These are phyloP conservation scores for Eucalyptus microcorys DNA, from an alignment of 345 rosid genomes.

Conservation along the genomic window DNA sequence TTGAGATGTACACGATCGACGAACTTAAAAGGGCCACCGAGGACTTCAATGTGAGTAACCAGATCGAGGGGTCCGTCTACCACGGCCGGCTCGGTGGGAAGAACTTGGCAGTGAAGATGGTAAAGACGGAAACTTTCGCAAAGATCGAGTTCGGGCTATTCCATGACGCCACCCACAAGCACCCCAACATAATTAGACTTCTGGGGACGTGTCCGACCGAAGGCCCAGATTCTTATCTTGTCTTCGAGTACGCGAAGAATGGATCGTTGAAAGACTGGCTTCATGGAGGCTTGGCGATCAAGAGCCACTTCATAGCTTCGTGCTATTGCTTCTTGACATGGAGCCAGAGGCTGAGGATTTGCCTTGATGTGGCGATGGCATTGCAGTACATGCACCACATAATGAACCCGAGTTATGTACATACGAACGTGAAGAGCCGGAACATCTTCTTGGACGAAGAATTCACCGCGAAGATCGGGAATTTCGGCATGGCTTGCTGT, in stretches of 20 bases:
- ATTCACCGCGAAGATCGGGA: conserved; percentile 72
- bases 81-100: conserved; percentile 78
- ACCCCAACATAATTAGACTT: conserved; percentile 66
- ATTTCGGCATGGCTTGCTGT: conserved; percentile 59
- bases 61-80: conserved; percentile 63
- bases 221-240: conserved; percentile 28
- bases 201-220: conserved; percentile 58
- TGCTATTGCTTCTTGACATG: conserved; percentile 85
- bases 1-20: conserved; percentile 46
- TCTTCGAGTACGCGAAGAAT: conserved; percentile 75
- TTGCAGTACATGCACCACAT: conserved; percentile 82
- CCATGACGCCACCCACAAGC: conserved; percentile 44
- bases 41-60: conserved; percentile 59
- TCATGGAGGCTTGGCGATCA: conserved; percentile 84
- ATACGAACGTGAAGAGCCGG: conserved; percentile 53
- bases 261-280: conserved; percentile 91
- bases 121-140: conserved; percentile 10
- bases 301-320: conserved; percentile 86
- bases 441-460: conserved; percentile 85
- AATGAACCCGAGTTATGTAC: conserved; percentile 65
- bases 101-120: conserved; percentile 57
- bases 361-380: conserved; percentile 78
- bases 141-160: conserved; percentile 41
- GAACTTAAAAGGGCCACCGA: conserved; percentile 77
- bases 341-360: conserved; percentile 80